Evolutionary conservation across 2,329 filamentous ascomycete species (phyloP).

Genomic region (Cercospora berteroae): DNA sequence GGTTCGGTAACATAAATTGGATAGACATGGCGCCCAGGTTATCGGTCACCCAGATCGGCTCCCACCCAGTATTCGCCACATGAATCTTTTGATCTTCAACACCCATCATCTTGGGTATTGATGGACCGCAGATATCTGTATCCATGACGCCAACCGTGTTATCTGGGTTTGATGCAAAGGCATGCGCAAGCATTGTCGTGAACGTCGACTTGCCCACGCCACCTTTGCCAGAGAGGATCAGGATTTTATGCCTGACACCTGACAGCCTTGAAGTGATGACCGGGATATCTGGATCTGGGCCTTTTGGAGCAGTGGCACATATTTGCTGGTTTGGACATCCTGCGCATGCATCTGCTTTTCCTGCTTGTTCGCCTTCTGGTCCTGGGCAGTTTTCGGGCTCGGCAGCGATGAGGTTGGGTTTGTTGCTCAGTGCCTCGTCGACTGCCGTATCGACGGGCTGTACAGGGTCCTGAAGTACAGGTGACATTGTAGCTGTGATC

Average conservation of each 20-base stretch:
- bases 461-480: slow-evolving; percentile 70
- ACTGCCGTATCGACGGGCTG: slow-evolving; percentile 57
- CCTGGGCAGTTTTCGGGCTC: slow-evolving; percentile 66
- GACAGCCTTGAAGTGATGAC: slow-evolving; percentile 80
- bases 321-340: slow-evolving; percentile 95
- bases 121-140: slow-evolving; percentile 94
- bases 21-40: slow-evolving; percentile 96
- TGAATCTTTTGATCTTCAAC: slow-evolving; percentile 93
- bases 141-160: slow-evolving; percentile 92
- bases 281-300: slow-evolving; percentile 90
- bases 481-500: slow-evolving; percentile 60
- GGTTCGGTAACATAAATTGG: slow-evolving; percentile 93
- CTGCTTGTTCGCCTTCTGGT: slow-evolving; percentile 70
- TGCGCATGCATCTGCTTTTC: slow-evolving; percentile 75
- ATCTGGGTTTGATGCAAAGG: slow-evolving; percentile 77
- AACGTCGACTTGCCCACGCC: slow-evolving; percentile 97
- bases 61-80: slow-evolving; percentile 84
- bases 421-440: slow-evolving; percentile 70
- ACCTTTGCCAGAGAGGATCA: slow-evolving; percentile 91
- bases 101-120: slow-evolving; percentile 98
- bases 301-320: slow-evolving; percentile 90
- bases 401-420: slow-evolving; percentile 84
- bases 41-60: slow-evolving; percentile 90
- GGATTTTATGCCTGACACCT: slow-evolving; percentile 83
- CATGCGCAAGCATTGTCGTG: slow-evolving; percentile 81